Evolutionary conservation across 441 rosid species (phyloP).

Genomic region (Gossypium gossypioides): DNA sequence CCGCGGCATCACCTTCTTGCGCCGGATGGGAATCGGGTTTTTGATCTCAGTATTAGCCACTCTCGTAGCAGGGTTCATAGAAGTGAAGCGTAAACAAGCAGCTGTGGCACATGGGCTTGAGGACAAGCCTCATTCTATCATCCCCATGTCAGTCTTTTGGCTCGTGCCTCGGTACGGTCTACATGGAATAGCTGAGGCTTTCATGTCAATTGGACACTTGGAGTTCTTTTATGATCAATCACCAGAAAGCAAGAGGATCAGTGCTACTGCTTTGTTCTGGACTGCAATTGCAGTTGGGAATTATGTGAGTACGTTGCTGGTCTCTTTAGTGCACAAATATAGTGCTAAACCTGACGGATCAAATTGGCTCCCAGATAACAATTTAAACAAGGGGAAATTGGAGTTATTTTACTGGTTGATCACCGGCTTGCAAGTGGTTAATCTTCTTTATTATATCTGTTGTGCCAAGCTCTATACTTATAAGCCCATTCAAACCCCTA

Average conservation of each 20-base stretch:
- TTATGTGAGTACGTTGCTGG: constrained; percentile 65
- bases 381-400: constrained; percentile 66
- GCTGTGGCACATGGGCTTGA: constrained; percentile 39
- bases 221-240: constrained; percentile 87
- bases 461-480: constrained; percentile 67
- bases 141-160: constrained; percentile 75
- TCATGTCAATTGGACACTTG: constrained; percentile 78
- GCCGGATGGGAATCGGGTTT: constrained; percentile 79
- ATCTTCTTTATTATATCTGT: constrained; percentile 50
- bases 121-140: constrained; percentile 27
- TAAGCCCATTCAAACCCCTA: constrained; percentile 54
- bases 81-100: constrained; percentile 50
- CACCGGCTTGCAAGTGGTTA: constrained; percentile 49
- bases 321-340: constrained; percentile 50
- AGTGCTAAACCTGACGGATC: constrained; percentile 53
- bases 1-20: constrained; percentile 65
- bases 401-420: constrained; percentile 86
- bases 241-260: constrained; percentile 88
- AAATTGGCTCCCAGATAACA: constrained; percentile 76
- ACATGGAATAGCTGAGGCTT: constrained; percentile 87
- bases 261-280: constrained; percentile 75
- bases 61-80: constrained; percentile 61
- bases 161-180: constrained; percentile 68
- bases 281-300: constrained; percentile 61
- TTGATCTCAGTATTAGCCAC: constrained; percentile 68